Evolutionary conservation across 306 rosid genomes (phyloP), one percentile per base, ranked within the genome.

Genomic region (Senna tora): DNA sequence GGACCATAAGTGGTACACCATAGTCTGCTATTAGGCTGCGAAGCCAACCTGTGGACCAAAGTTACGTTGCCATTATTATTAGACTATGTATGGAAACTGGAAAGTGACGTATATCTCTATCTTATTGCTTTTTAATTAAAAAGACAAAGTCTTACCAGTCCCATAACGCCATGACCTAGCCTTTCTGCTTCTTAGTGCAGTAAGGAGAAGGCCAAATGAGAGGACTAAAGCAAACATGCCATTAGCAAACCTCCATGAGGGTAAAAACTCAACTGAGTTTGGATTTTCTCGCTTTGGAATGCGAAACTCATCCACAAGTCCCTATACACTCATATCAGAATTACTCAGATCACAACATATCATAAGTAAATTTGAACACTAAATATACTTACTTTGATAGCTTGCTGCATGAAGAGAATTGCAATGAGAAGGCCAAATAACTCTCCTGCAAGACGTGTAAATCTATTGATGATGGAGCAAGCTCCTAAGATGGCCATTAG

Each of bases 151-250:
- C 89, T 67, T 77, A 90, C 98, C 98, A 7, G 87, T 65, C 41
- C 98, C 98, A 56, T 93, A 93, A 25, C 98, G 96, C 98, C 98
- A 93, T 2, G 96, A 87, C 68, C 97, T 91, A 7, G 98, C 98
- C 69, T 93, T 93, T 72, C 98, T 76, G 77, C 98, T 93, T 72
- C 66, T 83, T 53, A 93, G 81, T 50, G 92, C 97, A 55, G 98
- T 90, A 38, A 87, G 78, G 49, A 90, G 92, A 87, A 93, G 98
- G 75, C 98, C 98, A 83, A 93, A 93, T 0, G 97, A 93, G 56
- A 93, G 89, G 54, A 93, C 97, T 80, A 93, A 54, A 76, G 98
- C 98, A 83, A 93, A 93, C 98, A 90, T 93, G 39, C 98, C 98
- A 68, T 93, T 93, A 36, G 96, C 79, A 53, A 93, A 93, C 79